A percentile compares a stretch with the other conserved stretches of the same genome.
These are phyloP conservation scores for Glycine tomentella DNA, from an alignment of 306 rosid species.

Conservation along the genomic window DNA sequence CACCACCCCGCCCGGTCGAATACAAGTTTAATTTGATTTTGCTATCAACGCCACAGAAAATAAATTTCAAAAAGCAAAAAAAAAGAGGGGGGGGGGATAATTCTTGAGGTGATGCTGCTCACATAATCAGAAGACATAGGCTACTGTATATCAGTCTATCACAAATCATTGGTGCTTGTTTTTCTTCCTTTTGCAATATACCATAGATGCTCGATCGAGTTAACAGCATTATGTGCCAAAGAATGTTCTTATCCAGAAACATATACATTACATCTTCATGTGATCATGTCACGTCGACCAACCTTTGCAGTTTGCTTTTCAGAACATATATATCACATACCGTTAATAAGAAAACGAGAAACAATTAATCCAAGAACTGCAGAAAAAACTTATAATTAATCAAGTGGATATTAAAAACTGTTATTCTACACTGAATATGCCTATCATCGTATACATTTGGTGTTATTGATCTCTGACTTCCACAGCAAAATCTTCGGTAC, in stretches of 20 bases:
- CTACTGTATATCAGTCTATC: not conserved
- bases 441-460: not conserved
- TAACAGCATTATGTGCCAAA: not conserved
- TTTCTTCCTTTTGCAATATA: constrained; percentile 26
- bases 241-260: constrained; percentile 40
- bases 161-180: not conserved
- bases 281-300: constrained; percentile 22
- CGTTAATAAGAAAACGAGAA: constrained; percentile 9
- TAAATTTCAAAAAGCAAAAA: not conserved
- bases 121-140: not conserved
- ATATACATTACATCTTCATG: not conserved
- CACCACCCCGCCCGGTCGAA: too few relatives aligned
- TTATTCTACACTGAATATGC: constrained; percentile 31
- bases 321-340: constrained; percentile 6
- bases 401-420: not conserved
- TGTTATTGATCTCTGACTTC: constrained; percentile 1
- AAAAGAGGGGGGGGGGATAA: not conserved
- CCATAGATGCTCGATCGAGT: not conserved
- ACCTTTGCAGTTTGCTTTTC: constrained; percentile 20
- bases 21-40: not conserved
- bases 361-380: not conserved
- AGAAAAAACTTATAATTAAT: not conserved
- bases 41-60: not conserved
- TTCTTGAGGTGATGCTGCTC: constrained; percentile 17
- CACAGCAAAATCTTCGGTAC: constrained; percentile 3